Conservation (phyloP, 2,329 filamentous ascomycete genomes). For the Talaromyces amestolkiae region DNA sequence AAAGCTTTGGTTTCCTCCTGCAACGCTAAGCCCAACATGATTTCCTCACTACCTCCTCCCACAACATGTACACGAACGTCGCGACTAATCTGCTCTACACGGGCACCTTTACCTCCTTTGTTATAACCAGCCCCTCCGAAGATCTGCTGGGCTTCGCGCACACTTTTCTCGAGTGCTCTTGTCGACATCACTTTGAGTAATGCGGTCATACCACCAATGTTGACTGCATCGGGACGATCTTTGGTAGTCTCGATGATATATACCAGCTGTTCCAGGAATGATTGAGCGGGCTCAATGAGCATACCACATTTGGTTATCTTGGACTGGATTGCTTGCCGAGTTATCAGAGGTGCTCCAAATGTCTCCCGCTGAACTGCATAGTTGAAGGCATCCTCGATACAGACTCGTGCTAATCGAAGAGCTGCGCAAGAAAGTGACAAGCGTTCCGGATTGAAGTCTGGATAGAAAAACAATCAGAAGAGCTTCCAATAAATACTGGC, state of each 20-base stretch:
- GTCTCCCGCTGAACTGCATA: constrained; percentile 65
- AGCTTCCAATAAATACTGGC: neutral
- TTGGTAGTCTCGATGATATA: constrained; percentile 52
- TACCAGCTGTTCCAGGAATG: constrained; percentile 61
- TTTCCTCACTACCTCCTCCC: constrained; percentile 42
- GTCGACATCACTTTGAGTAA: constrained; percentile 54
- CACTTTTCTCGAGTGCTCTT: constrained; percentile 53
- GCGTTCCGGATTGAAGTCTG: constrained; percentile 74
- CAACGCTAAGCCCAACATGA: constrained; percentile 36
- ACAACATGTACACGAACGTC: constrained; percentile 51
- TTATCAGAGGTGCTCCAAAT: constrained; percentile 58
- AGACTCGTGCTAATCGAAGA: constrained; percentile 61
- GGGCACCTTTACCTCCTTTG: constrained; percentile 49
- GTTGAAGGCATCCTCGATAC: constrained; percentile 59
- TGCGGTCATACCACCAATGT: constrained; percentile 53
- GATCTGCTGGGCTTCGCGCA: constrained; percentile 56
- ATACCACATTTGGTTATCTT: constrained; percentile 61
- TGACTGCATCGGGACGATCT: constrained; percentile 40
- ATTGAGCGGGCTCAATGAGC: constrained; percentile 60
- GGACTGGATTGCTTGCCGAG: constrained; percentile 58
- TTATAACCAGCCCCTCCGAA: constrained; percentile 55
- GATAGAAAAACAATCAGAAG: neutral
- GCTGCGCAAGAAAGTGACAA: constrained; percentile 63
- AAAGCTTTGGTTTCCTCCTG: constrained; percentile 23
- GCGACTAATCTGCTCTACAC: constrained; percentile 54